phyloP scores from a whole-genome alignment of 2,329 filamentous ascomycete genomes.

The Calonectria fujianensis region DNA sequence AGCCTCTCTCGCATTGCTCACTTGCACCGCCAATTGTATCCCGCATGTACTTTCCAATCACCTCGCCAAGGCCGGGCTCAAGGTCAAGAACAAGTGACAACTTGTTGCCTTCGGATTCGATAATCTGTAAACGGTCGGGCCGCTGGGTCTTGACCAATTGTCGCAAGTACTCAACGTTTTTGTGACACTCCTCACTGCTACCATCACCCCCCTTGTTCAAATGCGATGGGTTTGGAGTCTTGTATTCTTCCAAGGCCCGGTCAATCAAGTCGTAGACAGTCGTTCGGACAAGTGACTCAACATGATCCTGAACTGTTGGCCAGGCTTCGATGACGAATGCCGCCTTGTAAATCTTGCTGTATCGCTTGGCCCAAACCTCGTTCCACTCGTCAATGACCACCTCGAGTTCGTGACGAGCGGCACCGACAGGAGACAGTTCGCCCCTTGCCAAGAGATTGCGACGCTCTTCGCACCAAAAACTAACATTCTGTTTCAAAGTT shows the following conservation, averaged over 20 bases:
- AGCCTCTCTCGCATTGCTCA: not conserved
- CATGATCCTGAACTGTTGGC: not conserved
- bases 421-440: not conserved
- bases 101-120: slow-evolving; percentile 43
- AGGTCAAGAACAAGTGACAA: slow-evolving; percentile 45
- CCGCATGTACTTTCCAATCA: not conserved
- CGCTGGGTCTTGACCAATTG: not conserved
- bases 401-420: slow-evolving; percentile 33
- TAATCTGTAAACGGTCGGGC: not conserved
- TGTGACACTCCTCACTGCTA: slow-evolving; percentile 9
- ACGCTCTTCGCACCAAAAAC: slow-evolving; percentile 37
- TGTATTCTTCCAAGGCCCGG: slow-evolving; percentile 29
- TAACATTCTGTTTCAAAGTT: not conserved
- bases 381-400: slow-evolving; percentile 47
- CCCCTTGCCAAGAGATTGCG: slow-evolving; percentile 28
- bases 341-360: slow-evolving; percentile 11
- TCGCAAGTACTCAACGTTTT: slow-evolving; percentile 3
- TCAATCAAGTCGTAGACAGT: slow-evolving; percentile 30
- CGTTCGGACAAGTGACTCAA: slow-evolving; percentile 5
- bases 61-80: slow-evolving; percentile 18
- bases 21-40: not conserved
- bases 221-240: not conserved
- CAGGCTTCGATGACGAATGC: not conserved
- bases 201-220: slow-evolving; percentile 24
- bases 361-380: slow-evolving; percentile 27